Percentiles rank a stretch among this genome's conserved stretches.
Evolutionary conservation across 129 eudicot genomes (phyloP).

Genomic region (Arctium lappa): DNA sequence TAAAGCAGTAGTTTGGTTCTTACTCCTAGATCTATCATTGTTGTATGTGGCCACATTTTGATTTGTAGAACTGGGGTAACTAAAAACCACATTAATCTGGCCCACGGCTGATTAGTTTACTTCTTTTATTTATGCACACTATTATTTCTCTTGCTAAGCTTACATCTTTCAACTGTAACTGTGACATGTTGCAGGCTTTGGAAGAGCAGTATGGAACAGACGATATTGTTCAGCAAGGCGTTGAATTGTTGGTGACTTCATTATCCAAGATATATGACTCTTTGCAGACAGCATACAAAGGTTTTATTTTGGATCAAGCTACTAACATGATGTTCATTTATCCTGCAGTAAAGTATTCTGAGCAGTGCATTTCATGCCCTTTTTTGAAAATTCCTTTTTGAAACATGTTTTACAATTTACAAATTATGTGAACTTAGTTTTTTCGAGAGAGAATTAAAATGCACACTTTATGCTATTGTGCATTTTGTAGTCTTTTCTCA

Average conservation of each 20-base stretch:
- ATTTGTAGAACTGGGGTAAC: too few relatives aligned
- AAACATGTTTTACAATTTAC: not conserved
- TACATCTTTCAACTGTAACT: not conserved
- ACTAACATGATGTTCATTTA: not conserved
- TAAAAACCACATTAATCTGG: too few relatives aligned
- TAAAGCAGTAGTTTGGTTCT: too few relatives aligned
- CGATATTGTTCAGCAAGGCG: slow-evolving; percentile 47
- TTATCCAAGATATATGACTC: slow-evolving; percentile 57
- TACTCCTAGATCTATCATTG: too few relatives aligned
- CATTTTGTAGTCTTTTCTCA: not conserved
- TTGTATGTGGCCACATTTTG: too few relatives aligned
- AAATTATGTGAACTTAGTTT: not conserved
- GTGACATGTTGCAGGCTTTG: slow-evolving; percentile 43
- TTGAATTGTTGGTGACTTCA: slow-evolving; percentile 45
- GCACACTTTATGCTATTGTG: not conserved
- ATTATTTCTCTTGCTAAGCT: not conserved
- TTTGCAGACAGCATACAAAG: slow-evolving; percentile 53
- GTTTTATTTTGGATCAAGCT: slow-evolving; percentile 22
- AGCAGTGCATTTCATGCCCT: not conserved
- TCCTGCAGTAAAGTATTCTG: not conserved
- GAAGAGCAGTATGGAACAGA: slow-evolving; percentile 60
- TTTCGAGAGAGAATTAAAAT: not conserved
- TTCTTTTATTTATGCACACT: not conserved
- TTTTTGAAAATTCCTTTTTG: not conserved
- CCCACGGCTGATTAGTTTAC: too few relatives aligned